Evolutionary conservation across 1,284 basidiomycete genomes (phyloP).

Genomic region (Cutaneotrichosporon mucoides): DNA sequence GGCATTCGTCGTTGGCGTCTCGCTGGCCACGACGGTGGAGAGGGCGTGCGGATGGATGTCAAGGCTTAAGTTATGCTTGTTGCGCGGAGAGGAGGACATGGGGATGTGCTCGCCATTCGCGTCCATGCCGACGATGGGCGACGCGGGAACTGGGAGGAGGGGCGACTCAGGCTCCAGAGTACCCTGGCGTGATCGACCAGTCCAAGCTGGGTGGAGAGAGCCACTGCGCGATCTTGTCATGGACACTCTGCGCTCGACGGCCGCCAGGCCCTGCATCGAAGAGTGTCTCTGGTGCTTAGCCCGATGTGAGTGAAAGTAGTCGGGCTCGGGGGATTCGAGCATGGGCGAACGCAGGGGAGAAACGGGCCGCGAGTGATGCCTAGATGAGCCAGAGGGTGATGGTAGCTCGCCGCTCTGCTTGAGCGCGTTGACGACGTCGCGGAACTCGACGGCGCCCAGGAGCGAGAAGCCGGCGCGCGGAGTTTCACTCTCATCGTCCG

Average conservation of each 20-base stretch:
- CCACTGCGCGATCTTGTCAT: conserved; percentile 1
- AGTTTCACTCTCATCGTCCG: conserved; percentile 25
- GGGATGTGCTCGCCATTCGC: neutral
- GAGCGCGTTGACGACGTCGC: conserved; percentile 65
- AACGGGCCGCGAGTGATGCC: neutral
- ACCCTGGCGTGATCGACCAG: neutral
- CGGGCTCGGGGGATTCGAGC: neutral
- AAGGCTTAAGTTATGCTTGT: neutral
- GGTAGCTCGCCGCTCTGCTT: conserved; percentile 49
- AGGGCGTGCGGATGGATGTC: neutral
- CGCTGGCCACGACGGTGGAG: neutral
- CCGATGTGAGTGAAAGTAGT: conserved; percentile 8
- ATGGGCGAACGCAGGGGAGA: conserved; percentile 1
- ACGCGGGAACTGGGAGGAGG: neutral
- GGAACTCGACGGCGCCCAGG: conserved; percentile 23
- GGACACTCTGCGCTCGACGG: conserved; percentile 5
- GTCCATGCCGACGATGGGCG: neutral
- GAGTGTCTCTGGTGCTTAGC: conserved; percentile 11
- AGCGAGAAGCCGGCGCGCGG: conserved; percentile 18
- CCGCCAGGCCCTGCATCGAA: conserved; percentile 2
- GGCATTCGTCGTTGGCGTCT: neutral
- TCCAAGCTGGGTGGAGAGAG: conserved; percentile 5
- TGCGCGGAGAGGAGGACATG: neutral
- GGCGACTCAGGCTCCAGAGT: neutral
- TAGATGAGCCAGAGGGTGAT: conserved; percentile 11